Conservation (phyloP, 768 basidiomycete species). For the Mycena haematopus region DNA sequence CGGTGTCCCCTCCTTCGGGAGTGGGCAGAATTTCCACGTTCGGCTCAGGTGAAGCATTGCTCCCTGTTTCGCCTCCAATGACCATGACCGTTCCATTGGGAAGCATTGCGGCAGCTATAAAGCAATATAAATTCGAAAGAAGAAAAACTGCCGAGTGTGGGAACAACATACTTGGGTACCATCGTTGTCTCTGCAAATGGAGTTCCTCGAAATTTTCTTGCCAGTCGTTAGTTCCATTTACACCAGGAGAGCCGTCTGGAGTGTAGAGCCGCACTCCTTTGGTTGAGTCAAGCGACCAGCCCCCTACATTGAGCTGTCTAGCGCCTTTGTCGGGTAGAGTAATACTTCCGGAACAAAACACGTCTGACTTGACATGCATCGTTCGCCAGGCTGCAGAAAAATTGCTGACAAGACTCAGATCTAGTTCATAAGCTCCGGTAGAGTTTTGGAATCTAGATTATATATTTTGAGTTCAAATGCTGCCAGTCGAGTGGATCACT, state of each 20-base stretch:
- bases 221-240: constrained; percentile 82
- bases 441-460: constrained; percentile 57
- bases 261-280: constrained; percentile 76
- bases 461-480: background rate
- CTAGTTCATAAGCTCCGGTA: constrained; percentile 82
- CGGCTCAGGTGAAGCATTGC: constrained; percentile 69
- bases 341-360: constrained; percentile 79
- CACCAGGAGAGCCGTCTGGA: constrained; percentile 70
- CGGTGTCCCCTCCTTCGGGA: constrained; percentile 67
- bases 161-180: constrained; percentile 41
- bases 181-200: constrained; percentile 51
- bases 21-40: constrained; percentile 76
- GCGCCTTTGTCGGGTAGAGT: constrained; percentile 78
- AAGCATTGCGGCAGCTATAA: constrained; percentile 63
- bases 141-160: too few species aligned
- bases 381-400: constrained; percentile 69
- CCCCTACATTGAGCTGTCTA: constrained; percentile 69
- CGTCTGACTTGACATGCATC: constrained; percentile 80
- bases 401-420: constrained; percentile 59
- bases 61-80: constrained; percentile 72
- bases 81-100: constrained; percentile 68
- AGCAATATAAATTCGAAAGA: background rate
- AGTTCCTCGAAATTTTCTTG: constrained; percentile 70
- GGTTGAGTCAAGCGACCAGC: constrained; percentile 77
- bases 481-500: constrained; percentile 11